Evolutionary conservation across 2,329 filamentous ascomycete genomes (phyloP).

Genomic region (Alternaria arborescens): DNA sequence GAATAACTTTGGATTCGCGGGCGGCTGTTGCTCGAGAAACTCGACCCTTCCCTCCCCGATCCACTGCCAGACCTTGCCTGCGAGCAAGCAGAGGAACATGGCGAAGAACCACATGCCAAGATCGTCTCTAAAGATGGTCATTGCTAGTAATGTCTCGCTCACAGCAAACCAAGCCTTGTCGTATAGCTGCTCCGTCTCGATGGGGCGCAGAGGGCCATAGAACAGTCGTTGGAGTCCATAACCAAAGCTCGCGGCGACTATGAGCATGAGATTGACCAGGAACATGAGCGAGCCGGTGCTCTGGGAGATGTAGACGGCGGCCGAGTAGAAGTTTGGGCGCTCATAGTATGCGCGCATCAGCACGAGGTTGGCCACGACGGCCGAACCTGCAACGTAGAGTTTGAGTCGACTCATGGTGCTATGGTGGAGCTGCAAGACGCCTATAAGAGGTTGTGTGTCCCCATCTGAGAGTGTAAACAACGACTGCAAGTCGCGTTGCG

Average conservation of each 20-base stretch:
- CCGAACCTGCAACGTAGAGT: constrained; percentile 65
- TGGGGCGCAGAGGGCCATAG: constrained; percentile 87
- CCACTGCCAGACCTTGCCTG: constrained; percentile 98
- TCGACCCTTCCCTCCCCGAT: constrained; percentile 95
- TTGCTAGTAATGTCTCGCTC: constrained; percentile 93
- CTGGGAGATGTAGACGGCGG: constrained; percentile 94
- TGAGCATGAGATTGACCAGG: constrained; percentile 86
- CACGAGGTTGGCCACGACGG: constrained; percentile 82
- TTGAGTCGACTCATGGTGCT: constrained; percentile 45
- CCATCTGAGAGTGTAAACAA: constrained; percentile 21
- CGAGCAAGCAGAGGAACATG: constrained; percentile 93
- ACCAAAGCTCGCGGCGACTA: constrained; percentile 80
- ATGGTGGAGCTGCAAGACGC: constrained; percentile 11
- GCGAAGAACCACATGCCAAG: constrained; percentile 93
- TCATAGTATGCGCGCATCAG: constrained; percentile 92
- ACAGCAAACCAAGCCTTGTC: constrained; percentile 98
- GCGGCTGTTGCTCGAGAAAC: constrained; percentile 92
- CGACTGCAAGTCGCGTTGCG: constrained; percentile 18
- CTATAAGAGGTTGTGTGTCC: constrained; percentile 21
- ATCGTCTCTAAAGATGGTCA: constrained; percentile 98
- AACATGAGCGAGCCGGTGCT: constrained; percentile 96
- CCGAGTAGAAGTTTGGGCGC: constrained; percentile 97
- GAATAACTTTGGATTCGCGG: constrained; percentile 86
- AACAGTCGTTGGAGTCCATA: constrained; percentile 89
- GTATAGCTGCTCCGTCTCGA: constrained; percentile 96